Percentiles rank a stretch among this genome's conserved stretches.
Conservation (phyloP, 306 rosid genomes). For the Trifolium fragiferum region DNA sequence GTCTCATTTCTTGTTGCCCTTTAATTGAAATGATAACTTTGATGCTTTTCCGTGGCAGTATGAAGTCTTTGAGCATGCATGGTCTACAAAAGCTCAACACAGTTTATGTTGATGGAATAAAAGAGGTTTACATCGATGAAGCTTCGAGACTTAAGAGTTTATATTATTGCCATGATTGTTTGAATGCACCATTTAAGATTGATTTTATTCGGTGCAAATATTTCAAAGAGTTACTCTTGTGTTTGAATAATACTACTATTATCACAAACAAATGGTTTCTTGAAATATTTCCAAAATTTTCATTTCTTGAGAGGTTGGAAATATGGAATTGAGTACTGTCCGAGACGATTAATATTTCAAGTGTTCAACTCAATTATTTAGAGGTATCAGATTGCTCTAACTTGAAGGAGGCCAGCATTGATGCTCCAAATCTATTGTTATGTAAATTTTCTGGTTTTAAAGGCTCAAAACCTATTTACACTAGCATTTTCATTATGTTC, state of each 20-base stretch:
- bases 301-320: slow-evolving; percentile 42
- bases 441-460: not conserved
- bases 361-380: slow-evolving; percentile 33
- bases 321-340: slow-evolving; percentile 30
- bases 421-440: slow-evolving; percentile 37
- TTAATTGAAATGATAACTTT: slow-evolving; percentile 31
- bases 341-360: slow-evolving; percentile 41
- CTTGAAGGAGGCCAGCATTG: slow-evolving; percentile 23
- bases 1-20: slow-evolving; percentile 31
- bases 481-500: too few species aligned
- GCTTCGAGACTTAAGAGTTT: slow-evolving; percentile 32
- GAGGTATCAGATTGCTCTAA: not conserved
- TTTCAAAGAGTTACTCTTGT: slow-evolving; percentile 13
- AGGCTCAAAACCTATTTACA: not conserved
- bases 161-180: not conserved
- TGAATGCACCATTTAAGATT: not conserved
- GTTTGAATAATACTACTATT: too few species aligned
- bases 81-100: slow-evolving; percentile 35
- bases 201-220: slow-evolving; percentile 10
- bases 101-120: slow-evolving; percentile 32
- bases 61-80: slow-evolving; percentile 23
- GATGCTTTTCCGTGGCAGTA: not conserved
- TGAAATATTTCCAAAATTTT: slow-evolving; percentile 29
- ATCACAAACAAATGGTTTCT: not conserved
- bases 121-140: slow-evolving; percentile 15